Percentiles rank a stretch among this genome's conserved stretches.
Evolutionary conservation across 257 asterid genomes (phyloP).

Genomic region (Paraleonurus japonicus): DNA sequence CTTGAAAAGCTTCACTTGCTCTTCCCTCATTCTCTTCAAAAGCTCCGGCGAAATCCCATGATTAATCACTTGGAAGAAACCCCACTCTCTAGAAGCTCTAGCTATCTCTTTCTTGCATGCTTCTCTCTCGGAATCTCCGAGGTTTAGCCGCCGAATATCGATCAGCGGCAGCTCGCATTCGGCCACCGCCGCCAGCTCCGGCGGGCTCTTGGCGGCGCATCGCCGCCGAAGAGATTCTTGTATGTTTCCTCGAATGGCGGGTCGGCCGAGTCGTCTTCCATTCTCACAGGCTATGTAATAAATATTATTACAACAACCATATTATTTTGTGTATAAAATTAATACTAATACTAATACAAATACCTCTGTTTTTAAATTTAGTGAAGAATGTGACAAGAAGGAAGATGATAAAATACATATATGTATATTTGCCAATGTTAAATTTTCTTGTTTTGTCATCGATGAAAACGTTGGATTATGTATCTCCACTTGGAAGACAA

Average conservation of each 20-base stretch:
- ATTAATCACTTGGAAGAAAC: conserved; percentile 82
- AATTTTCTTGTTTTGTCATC: conserved; percentile 48
- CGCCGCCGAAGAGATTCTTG: conserved; percentile 42
- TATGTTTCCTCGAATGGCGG: conserved; percentile 74
- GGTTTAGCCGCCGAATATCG: conserved; percentile 50
- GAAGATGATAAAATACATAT: conserved; percentile 22
- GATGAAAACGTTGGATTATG: conserved; percentile 42
- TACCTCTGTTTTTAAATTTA: neutral
- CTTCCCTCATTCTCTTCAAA: conserved; percentile 60
- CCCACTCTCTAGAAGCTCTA: conserved; percentile 83
- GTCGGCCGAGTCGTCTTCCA: conserved; percentile 66
- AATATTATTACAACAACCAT: conserved; percentile 1
- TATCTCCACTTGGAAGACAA: conserved; percentile 25
- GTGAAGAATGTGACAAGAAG: conserved; percentile 21
- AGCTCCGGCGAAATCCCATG: conserved; percentile 74
- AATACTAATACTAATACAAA: neutral
- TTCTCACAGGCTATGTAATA: conserved; percentile 45
- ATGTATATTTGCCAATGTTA: conserved; percentile 27
- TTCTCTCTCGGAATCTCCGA: conserved; percentile 42
- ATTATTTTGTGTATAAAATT: neutral
- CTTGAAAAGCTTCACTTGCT: conserved; percentile 64
- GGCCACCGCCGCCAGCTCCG: conserved; percentile 39
- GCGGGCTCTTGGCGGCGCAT: neutral
- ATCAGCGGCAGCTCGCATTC: conserved; percentile 80
- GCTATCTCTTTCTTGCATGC: conserved; percentile 67